A percentile compares a stretch with the other conserved stretches of the same genome.
Evolutionary conservation across 2,329 filamentous ascomycete genomes (phyloP).

Genomic region (Ophiostoma sp.): DNA sequence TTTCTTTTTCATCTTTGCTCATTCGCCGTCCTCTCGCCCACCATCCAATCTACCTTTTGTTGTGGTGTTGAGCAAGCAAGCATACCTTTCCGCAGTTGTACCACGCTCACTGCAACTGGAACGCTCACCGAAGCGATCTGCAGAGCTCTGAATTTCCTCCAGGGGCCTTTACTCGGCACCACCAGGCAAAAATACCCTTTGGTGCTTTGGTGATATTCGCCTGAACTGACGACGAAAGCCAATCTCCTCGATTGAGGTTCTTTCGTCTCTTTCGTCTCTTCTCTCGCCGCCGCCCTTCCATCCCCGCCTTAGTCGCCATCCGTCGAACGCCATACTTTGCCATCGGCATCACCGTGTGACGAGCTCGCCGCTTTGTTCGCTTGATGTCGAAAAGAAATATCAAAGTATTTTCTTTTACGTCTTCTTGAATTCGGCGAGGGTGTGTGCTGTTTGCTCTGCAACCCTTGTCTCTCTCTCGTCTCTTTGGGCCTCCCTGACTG

Average conservation of each 20-base stretch:
- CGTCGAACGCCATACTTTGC: neutral
- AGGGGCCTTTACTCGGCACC: neutral
- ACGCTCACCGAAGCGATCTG: slow-evolving; percentile 1
- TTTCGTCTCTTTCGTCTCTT: neutral
- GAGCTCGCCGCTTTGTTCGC: slow-evolving; percentile 13
- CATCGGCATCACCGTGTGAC: slow-evolving; percentile 18
- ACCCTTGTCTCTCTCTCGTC: neutral
- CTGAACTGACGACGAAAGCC: slow-evolving; percentile 3
- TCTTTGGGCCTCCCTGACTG: neutral
- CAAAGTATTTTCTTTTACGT: neutral
- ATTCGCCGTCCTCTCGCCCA: slow-evolving; percentile 2
- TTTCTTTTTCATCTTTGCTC: neutral
- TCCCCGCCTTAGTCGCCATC: slow-evolving; percentile 2
- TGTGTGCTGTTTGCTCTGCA: slow-evolving; percentile 3
- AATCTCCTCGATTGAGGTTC: neutral
- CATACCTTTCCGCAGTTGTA: neutral
- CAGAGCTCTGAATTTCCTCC: neutral
- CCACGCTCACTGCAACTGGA: neutral
- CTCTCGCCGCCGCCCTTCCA: neutral
- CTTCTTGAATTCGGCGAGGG: neutral
- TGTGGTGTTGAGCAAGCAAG: neutral
- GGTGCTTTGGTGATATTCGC: slow-evolving; percentile 14
- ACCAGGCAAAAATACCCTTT: neutral
- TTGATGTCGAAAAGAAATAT: neutral
- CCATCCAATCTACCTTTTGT: neutral